Conservation (phyloP, 257 asterid genomes). For the Misopates orontium region DNA sequence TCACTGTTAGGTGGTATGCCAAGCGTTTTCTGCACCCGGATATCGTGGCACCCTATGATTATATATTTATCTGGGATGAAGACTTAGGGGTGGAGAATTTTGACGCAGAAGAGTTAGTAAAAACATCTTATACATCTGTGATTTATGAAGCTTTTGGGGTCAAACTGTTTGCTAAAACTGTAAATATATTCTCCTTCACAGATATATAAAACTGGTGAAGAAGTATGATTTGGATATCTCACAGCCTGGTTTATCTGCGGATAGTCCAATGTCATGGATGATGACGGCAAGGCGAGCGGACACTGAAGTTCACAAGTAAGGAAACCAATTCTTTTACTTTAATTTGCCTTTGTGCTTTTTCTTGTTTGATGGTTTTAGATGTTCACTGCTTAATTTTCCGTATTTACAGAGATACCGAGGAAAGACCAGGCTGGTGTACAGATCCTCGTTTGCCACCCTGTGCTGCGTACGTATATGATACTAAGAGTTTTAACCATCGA, state of each 20-base stretch:
- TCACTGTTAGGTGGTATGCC: conserved; percentile 78
- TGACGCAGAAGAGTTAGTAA: conserved; percentile 74
- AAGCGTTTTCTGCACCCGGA: conserved; percentile 91
- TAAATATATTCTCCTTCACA: conserved; percentile 18
- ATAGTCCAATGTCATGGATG: conserved; percentile 84
- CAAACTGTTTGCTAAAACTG: conserved; percentile 19
- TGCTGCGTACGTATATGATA: conserved; percentile 72
- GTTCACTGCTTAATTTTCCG: conserved; percentile 5
- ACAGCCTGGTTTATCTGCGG: conserved; percentile 87
- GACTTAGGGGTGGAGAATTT: conserved; percentile 84
- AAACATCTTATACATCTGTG: conserved; percentile 13
- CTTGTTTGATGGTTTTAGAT: not conserved
- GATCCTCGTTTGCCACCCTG: conserved; percentile 95
- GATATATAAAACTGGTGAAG: conserved; percentile 70
- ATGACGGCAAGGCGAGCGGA: conserved; percentile 77
- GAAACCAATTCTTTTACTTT: not conserved
- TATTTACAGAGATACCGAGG: conserved; percentile 68
- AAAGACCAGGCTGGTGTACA: conserved; percentile 83
- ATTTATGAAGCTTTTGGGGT: not conserved
- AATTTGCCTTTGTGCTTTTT: not conserved
- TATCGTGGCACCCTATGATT: conserved; percentile 81
- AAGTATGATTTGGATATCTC: conserved; percentile 83
- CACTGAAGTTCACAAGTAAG: conserved; percentile 86
- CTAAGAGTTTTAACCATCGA: not conserved
- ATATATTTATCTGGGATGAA: conserved; percentile 89